Percentiles rank a stretch among this genome's conserved stretches.
Evolutionary conservation across 2,329 filamentous ascomycete genomes (phyloP).

Genomic region (Fusarium euwallaceae): DNA sequence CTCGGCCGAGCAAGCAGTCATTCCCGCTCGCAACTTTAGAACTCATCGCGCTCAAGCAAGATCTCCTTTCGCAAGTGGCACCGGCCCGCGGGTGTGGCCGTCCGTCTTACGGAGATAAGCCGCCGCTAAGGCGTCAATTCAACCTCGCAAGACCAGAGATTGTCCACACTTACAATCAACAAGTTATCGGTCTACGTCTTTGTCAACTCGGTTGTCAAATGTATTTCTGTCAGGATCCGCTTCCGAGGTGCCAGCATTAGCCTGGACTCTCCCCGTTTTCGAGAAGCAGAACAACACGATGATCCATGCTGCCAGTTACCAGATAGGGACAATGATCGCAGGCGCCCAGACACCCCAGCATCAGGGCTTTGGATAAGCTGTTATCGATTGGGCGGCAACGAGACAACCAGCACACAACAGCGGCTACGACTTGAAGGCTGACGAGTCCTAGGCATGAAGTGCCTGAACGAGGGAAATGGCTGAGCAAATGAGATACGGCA

Average conservation of each 20-base stretch:
- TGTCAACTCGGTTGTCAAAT: not conserved
- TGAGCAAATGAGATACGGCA: constrained; percentile 8
- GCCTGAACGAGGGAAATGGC: not conserved
- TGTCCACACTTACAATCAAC: not conserved
- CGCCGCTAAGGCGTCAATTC: not conserved
- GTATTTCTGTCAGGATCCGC: not conserved
- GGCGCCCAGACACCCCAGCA: constrained; percentile 4
- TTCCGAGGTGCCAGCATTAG: not conserved
- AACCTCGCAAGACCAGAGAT: not conserved
- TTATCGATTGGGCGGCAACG: constrained; percentile 13
- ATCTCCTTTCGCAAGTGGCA: constrained; percentile 1
- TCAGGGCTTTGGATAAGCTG: constrained; percentile 9
- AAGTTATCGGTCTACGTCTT: not conserved
- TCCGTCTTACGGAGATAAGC: not conserved
- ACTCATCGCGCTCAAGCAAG: not conserved
- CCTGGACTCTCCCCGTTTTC: constrained; percentile 11
- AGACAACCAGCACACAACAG: not conserved
- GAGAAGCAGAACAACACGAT: constrained; percentile 10
- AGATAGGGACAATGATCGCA: constrained; percentile 16
- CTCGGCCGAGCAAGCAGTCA: constrained; percentile 1
- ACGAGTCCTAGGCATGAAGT: constrained; percentile 1
- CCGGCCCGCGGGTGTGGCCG: not conserved
- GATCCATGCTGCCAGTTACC: constrained; percentile 6
- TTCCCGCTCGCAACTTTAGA: not conserved
- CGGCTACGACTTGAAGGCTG: not conserved